Evolutionary conservation across 2,329 filamentous ascomycete species (phyloP), one percentile per base, ranked within the genome.

Genomic region (Aspergillus puulaauensis): DNA sequence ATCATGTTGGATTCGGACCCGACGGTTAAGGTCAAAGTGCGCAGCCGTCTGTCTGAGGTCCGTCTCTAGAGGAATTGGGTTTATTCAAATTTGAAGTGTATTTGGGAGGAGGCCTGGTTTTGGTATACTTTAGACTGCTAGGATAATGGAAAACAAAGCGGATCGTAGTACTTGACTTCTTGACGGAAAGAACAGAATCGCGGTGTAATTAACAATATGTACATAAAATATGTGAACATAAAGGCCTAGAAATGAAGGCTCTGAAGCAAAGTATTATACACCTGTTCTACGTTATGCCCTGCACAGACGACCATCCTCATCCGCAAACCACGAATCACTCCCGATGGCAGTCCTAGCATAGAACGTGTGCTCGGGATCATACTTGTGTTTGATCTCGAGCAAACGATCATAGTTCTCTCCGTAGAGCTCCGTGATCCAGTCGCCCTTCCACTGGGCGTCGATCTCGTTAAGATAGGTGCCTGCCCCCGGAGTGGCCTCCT

Each of bases 391-490:
- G 17, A 57, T 48, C 2, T 44, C 8, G 3, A 40, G 19, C 17
- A 57, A 31, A 7, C 31, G 40, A 9, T 46, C 35, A 37, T 63
- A 63, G 3, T 68, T 57, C 2, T 33, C 15, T 0, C 67, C 62
- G 48, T 69, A 70, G 17, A 71, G 70, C 0, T 46, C 53, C 0
- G 44, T 40, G 23, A 63, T 54, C 60, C 61, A 71, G n/a, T 69
- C 40, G 57, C 21, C 68, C 55, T 63, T 60, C n/a, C 54, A 56
- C 50, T 70, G 63, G 2, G 56, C 66, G 4, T 37, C 33, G 12
- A 37, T 37, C 43, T 69, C 68, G 46, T 66, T 70, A 8, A 64
- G 33, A 54, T 70, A 70, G 3, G 66, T 60, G 3, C 66, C 66
- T 4, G 59, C 39, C 17, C 39, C 39, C 1, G 33, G 12, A 12